phyloP scores from a whole-genome alignment of 2,329 filamentous ascomycete genomes.

The Kalaharituber pfeilii region DNA sequence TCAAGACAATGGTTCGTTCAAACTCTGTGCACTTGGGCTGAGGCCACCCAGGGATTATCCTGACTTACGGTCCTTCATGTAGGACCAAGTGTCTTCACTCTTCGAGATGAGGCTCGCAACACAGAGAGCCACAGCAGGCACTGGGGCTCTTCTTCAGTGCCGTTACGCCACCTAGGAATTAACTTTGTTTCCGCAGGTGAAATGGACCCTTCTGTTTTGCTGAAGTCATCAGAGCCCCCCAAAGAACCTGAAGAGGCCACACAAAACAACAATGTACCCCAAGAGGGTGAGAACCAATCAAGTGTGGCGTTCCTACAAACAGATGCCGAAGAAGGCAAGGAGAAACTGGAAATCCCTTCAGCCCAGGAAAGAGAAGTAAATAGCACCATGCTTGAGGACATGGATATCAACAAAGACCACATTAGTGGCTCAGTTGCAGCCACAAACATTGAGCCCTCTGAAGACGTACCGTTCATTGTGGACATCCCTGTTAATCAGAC shows the following conservation, averaged over 20 bases:
- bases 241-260: slow-evolving; percentile 1
- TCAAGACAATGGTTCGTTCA: neutral
- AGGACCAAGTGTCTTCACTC: neutral
- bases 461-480: slow-evolving; percentile 6
- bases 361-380: slow-evolving; percentile 4
- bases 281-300: neutral
- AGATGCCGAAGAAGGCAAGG: slow-evolving; percentile 19
- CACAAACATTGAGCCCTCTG: neutral
- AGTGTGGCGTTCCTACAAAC: neutral
- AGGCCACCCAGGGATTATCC: no score
- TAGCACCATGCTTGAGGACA: slow-evolving; percentile 4
- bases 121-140: slow-evolving; percentile 14
- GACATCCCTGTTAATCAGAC: slow-evolving; percentile 6
- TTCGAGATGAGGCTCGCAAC: slow-evolving; percentile 16
- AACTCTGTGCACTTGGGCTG: neutral
- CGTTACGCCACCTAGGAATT: slow-evolving; percentile 39
- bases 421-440: neutral
- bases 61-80: neutral
- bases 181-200: slow-evolving; percentile 44
- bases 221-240: slow-evolving; percentile 12
- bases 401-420: slow-evolving; percentile 9
- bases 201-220: slow-evolving; percentile 27
- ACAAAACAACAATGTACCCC: neutral
- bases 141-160: neutral
- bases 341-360: slow-evolving; percentile 15